These are phyloP conservation scores for Edaphochlamys debaryana DNA, from an alignment of 139 green algal genomes.

Conservation along the genomic window DNA sequence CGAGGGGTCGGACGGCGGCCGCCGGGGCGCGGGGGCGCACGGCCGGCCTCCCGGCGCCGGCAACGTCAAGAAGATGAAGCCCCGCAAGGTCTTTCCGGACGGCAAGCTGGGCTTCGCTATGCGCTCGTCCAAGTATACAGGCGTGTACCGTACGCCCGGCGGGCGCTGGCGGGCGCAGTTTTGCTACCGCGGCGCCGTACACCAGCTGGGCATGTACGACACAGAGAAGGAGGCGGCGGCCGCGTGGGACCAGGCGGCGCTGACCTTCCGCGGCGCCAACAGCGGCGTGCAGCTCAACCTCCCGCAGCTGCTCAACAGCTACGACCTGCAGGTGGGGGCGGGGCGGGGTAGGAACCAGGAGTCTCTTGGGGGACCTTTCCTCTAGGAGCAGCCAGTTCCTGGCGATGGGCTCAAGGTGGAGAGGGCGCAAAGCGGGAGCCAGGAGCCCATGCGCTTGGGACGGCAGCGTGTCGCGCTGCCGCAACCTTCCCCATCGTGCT, in stretches of 20 bases:
- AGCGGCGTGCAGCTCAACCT: conserved; percentile 43
- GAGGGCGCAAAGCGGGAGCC: no score
- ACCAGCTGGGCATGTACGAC: conserved; percentile 58
- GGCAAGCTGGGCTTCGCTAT: conserved; percentile 43
- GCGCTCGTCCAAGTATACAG: conserved; percentile 42
- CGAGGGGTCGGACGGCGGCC: background rate
- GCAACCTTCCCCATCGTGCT: no score
- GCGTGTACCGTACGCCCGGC: conserved; percentile 48
- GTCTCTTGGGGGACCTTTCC: no score
- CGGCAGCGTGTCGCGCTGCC: no score
- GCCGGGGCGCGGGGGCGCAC: background rate
- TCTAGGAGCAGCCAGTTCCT: no score
- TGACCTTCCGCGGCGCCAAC: conserved; percentile 16
- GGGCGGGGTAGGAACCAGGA: no score
- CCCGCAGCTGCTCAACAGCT: conserved; percentile 37
- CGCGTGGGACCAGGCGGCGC: conserved; percentile 46
- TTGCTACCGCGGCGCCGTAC: conserved; percentile 45
- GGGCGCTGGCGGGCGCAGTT: conserved; percentile 52
- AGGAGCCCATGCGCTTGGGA: no score
- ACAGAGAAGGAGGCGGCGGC: conserved; percentile 43
- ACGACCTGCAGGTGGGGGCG: conserved; percentile 30
- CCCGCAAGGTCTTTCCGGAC: conserved; percentile 37
- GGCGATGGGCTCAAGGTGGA: no score
- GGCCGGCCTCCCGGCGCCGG: background rate
- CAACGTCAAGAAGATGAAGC: conserved; percentile 49